These are phyloP conservation scores for Hemisphaericaspora nanyangensis DNA, from an alignment of 805 yeast species.

Conservation along the genomic window DNA sequence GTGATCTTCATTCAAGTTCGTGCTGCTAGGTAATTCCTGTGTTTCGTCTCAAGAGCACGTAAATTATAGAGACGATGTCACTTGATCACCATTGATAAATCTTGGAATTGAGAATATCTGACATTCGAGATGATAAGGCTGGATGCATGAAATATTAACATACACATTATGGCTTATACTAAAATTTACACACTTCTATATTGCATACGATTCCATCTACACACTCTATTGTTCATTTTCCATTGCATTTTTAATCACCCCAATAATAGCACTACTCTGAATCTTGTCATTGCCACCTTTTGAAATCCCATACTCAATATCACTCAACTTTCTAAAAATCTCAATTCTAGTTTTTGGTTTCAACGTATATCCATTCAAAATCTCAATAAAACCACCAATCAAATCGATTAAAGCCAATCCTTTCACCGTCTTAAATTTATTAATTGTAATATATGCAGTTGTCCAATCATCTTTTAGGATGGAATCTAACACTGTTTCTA, in stretches of 20 bases:
- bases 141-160: no score
- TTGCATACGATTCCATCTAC: no score
- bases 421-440: conserved; percentile 59
- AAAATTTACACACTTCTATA: no score
- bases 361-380: conserved; percentile 66
- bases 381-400: conserved; percentile 69
- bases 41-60: no score
- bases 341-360: conserved; percentile 56
- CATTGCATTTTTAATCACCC: conserved; percentile 70
- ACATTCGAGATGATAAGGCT: no score
- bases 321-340: conserved; percentile 70
- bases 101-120: no score
- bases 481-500: conserved; percentile 70
- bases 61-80: no score
- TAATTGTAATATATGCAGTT: conserved; percentile 64
- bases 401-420: conserved; percentile 91
- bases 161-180: no score
- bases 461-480: conserved; percentile 87
- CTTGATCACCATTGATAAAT: no score
- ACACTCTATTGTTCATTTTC: conserved; percentile 25
- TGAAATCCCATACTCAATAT: conserved; percentile 86
- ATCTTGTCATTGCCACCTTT: conserved; percentile 90
- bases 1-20: no score
- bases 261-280: conserved; percentile 86
- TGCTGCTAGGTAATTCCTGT: no score